phyloP scores from a whole-genome alignment of 116 monocot species.

The Thalassia testudinum region DNA sequence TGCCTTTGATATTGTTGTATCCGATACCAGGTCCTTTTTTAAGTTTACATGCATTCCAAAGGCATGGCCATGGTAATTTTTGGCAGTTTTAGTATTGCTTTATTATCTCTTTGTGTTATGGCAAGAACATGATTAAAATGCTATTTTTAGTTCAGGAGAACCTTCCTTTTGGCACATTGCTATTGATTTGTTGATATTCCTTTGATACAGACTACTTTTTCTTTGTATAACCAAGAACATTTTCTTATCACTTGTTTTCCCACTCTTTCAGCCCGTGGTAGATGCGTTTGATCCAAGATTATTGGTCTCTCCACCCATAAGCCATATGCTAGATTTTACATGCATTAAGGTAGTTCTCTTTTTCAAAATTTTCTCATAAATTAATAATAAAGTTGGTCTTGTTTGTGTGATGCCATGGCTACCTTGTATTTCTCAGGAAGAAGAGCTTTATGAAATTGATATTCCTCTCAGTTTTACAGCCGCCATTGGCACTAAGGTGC shows the following conservation, averaged over 20 bases:
- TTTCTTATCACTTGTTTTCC: not conserved
- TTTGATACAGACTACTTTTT: no score
- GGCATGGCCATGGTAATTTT: no score
- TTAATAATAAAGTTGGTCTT: not conserved
- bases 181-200: no score
- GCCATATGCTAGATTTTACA: conserved; percentile 66
- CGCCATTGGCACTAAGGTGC: conserved; percentile 74
- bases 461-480: conserved; percentile 76
- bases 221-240: no score
- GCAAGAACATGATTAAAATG: no score
- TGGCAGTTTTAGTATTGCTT: no score
- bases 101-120: no score
- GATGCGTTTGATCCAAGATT: conserved; percentile 99
- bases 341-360: conserved; percentile 56
- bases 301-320: conserved; percentile 65
- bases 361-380: not conserved
- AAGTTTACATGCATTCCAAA: no score
- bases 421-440: conserved; percentile 48
- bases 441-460: conserved; percentile 89
- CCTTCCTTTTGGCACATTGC: no score
- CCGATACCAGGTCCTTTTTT: no score
- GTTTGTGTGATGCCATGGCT: not conserved
- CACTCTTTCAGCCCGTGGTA: conserved; percentile 81
- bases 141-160: no score
- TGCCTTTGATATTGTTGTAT: no score